Base-by-base conservation (phyloP, 2,329 filamentous ascomycete genomes). In the Cordyceps tenuipes region DNA sequence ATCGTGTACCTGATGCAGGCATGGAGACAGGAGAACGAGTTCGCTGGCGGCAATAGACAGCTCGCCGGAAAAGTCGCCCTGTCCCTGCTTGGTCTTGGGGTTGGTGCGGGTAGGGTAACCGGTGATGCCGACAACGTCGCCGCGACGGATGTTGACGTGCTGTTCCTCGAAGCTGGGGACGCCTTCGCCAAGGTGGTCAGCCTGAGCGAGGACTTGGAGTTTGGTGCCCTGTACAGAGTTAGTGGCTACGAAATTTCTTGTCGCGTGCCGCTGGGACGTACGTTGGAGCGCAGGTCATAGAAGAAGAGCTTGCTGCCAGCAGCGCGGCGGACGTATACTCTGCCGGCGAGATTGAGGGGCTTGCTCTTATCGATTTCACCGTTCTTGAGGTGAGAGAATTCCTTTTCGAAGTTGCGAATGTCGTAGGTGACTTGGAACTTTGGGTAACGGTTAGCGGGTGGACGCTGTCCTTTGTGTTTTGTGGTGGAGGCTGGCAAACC, bases 41-140 rank as follows among this genome's bases (percentile, higher is more conserved):
- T 97, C 88, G 56, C 83, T 86, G 1, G 94, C 94, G 70, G 96
- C 96, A 73, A 99, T 91, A 47, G 91, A 96, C 56, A 99, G 82
- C 76, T 99, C 93, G 64, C 94, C 94, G 60, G 69, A 72, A 57
- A 59, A 70, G 15, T 75, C 73, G 43, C 92, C 89, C 69, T 88
- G 85, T 65, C 91, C 84, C 72, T 80, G 89, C 81, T 91, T 91
- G 76, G 86, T 94, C 85, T 94, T 94, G 67, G 94, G 94, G 65
- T 87, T 87, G 47, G 92, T 97, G 61, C 92, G 73, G 79, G 62
- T 64, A 36, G 66, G 66, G 59, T 64, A 69, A 17, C 72, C 65
- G 63, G 67, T 67, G 60, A 72, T 66, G 49, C 93, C 94, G 68
- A 99, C 89, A 66, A 96, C 90, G 73, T 99, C 95, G 72, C 94